Evolutionary conservation across 108 stramenopile species (phyloP).

Genomic region (Skeletonema potamos): DNA sequence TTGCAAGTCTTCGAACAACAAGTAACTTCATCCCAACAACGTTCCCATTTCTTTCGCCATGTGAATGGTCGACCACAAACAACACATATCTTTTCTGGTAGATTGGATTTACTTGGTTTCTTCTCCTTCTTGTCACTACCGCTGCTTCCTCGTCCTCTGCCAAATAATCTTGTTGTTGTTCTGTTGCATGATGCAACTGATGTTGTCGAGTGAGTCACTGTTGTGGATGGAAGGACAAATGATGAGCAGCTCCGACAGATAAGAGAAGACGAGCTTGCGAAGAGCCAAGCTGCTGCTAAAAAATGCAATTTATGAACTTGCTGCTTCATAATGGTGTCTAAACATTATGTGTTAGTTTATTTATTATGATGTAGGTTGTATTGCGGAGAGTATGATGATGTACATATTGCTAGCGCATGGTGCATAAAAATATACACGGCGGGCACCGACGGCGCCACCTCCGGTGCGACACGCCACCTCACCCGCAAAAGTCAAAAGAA

Average conservation of each 20-base stretch:
- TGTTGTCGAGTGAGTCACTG: not conserved
- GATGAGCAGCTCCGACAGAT: constrained; percentile 2
- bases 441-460: too few relatives aligned
- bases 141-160: constrained; percentile 5
- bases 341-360: too few relatives aligned
- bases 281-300: not conserved
- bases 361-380: too few relatives aligned
- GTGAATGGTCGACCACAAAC: constrained; percentile 68
- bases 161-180: constrained; percentile 9
- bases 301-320: not conserved
- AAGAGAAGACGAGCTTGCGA: constrained; percentile 7
- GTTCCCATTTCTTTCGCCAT: constrained; percentile 67
- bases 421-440: too few relatives aligned
- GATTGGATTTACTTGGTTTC: constrained; percentile 41
- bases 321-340: not conserved
- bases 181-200: not conserved
- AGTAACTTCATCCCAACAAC: constrained; percentile 55
- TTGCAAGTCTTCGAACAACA: constrained; percentile 62
- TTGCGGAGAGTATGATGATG: too few relatives aligned
- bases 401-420: too few relatives aligned
- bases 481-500: too few relatives aligned
- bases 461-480: too few relatives aligned
- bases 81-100: constrained; percentile 72
- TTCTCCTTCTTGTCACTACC: constrained; percentile 16
- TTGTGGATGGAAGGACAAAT: constrained; percentile 2